Conservation (phyloP, 768 basidiomycete species). For the Psilocybe azurescens region DNA sequence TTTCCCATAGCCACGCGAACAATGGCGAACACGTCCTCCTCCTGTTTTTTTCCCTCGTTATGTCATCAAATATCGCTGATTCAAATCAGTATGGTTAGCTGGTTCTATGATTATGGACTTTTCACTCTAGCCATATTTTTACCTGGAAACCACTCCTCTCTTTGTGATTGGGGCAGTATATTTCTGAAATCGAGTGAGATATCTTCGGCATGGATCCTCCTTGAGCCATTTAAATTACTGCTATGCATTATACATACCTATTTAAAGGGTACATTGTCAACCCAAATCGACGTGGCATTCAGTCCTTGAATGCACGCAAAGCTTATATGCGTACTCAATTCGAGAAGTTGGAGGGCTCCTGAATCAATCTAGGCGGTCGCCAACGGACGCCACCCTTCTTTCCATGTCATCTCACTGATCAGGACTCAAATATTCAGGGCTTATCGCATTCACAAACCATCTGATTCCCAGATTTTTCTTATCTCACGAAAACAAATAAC, state of each 20-base stretch:
- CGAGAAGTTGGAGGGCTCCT: background rate
- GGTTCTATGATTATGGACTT: background rate
- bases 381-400: background rate
- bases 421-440: background rate
- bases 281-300: background rate
- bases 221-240: background rate
- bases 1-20: constrained; percentile 28
- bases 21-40: constrained; percentile 13
- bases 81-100: constrained; percentile 8
- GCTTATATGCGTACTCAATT: background rate
- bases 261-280: background rate
- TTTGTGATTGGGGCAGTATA: constrained; percentile 3
- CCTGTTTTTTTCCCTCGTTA: constrained; percentile 21
- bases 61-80: constrained; percentile 16
- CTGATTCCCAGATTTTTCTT: constrained; percentile 2
- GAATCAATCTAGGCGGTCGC: background rate
- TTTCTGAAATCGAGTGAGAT: background rate
- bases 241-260: background rate
- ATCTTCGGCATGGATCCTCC: background rate
- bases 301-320: background rate
- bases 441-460: constrained; percentile 1
- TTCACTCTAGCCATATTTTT: constrained; percentile 7
- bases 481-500: background rate
- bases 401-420: background rate
- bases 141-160: constrained; percentile 4